Evolutionary conservation across 2,329 filamentous ascomycete species (phyloP), one percentile per base, ranked within the genome.

Genomic region (Helotiales sp.): DNA sequence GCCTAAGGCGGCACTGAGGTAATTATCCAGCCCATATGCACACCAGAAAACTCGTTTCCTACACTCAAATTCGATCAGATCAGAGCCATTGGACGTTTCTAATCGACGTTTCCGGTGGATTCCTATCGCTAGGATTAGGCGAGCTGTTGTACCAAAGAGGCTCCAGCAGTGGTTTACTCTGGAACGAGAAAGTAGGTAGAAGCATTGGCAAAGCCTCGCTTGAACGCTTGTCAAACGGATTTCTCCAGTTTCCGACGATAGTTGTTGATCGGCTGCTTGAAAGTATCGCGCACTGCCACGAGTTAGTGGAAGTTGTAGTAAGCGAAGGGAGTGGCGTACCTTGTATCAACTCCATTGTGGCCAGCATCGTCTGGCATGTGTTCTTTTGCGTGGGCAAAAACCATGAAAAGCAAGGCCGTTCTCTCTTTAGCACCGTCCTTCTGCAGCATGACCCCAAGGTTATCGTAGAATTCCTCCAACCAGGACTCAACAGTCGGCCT

Each of bases 21-120:
- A 90, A 60, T 86, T 87, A 73, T 91, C 87, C 3, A 91, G 77
- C 15, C 83, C 86, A 72, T 90, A 91, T 0, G 86, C 85, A 34
- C 85, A 86, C 89, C 88, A 91, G 61, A 91, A 90, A 0, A 87
- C 80, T n/a, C 85, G 79, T 68, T 83, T 84, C 3, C 84, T 80
- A 52, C 83, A 82, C 69, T 87, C 84, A 6, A 78, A 73, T 40
- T 80, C 78, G 20, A 82, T 74, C 34, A 79, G 77, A 66, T 82
- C 79, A 6, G 72, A 64, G 10, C 69, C 73, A 6, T 71, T 68
- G 2, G 69, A 63, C 8, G 72, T 69, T 20, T 76, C 63, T 0
- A 63, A 17, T 17, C 64, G 60, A 15, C 67, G 50, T 55, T 72
- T 74, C 24, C 73, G 58, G 72, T 74, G 75, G 6, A 79, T 71